Evolutionary conservation across 2,329 filamentous ascomycete species (phyloP).

Genomic region (Fusarium globosum): DNA sequence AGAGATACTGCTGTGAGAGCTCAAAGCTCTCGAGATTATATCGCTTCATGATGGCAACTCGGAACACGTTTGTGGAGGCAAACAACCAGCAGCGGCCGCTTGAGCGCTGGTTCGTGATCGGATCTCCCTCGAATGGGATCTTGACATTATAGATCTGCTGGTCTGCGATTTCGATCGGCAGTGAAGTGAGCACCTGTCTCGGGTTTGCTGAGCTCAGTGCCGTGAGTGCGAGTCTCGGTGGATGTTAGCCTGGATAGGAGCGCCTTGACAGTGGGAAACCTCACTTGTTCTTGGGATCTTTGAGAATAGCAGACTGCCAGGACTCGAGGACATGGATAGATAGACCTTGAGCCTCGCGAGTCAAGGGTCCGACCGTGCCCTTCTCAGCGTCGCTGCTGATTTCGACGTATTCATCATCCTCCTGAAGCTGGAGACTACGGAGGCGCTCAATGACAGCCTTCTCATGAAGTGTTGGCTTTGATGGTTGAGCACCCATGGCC

Average conservation of each 20-base stretch:
- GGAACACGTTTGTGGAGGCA: constrained; percentile 90
- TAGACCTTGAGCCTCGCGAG: constrained; percentile 57
- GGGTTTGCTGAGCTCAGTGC: constrained; percentile 77
- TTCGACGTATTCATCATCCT: constrained; percentile 65
- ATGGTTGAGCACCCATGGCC: constrained; percentile 59
- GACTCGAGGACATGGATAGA: constrained; percentile 61
- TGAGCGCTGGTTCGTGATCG: constrained; percentile 85
- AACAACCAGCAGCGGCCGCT: constrained; percentile 94
- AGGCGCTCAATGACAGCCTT: constrained; percentile 59
- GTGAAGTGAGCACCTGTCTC: constrained; percentile 72
- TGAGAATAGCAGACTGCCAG: constrained; percentile 72
- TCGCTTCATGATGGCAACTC: constrained; percentile 86
- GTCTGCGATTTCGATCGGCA: constrained; percentile 71
- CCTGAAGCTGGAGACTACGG: constrained; percentile 58
- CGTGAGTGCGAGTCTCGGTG: constrained; percentile 75
- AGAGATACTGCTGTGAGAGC: constrained; percentile 87
- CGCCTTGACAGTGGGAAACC: background rate
- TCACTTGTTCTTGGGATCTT: constrained; percentile 74
- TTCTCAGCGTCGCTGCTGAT: constrained; percentile 55
- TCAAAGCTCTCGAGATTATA: constrained; percentile 83
- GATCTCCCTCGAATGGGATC: constrained; percentile 83
- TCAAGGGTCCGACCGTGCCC: constrained; percentile 6
- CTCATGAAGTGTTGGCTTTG: constrained; percentile 53
- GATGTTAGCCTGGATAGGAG: background rate
- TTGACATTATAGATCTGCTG: constrained; percentile 85